phyloP scores from a whole-genome alignment of 108 stramenopile genomes.

The Cyclotella cryptica region DNA sequence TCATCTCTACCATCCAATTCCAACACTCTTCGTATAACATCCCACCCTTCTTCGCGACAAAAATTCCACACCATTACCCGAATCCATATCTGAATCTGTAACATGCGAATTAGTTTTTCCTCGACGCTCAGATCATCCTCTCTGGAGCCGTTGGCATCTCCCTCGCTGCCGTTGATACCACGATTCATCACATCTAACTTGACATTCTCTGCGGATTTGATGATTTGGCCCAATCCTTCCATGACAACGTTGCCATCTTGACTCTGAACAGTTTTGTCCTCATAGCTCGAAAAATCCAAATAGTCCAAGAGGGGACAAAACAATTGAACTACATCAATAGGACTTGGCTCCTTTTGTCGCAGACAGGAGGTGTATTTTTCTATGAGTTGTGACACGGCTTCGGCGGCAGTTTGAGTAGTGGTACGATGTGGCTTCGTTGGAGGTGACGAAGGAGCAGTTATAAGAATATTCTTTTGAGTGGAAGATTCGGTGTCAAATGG shows the following conservation, averaged over 20 bases:
- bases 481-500: neutral
- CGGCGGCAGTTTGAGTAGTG: neutral
- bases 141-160: neutral
- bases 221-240: neutral
- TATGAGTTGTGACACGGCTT: neutral
- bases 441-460: neutral
- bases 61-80: conserved; percentile 48
- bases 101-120: conserved; percentile 18
- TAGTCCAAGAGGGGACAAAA: neutral
- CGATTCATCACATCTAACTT: conserved; percentile 1
- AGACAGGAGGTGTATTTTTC: neutral
- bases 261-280: neutral
- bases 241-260: neutral
- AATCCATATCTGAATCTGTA: conserved; percentile 52
- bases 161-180: neutral
- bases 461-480: neutral
- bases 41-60: conserved; percentile 33
- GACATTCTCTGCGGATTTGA: conserved; percentile 4
- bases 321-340: conserved; percentile 11
- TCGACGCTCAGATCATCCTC: neutral
- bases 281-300: neutral
- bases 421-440: neutral
- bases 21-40: conserved; percentile 23
- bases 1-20: conserved; percentile 2
- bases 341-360: neutral